Percentiles rank a stretch among this genome's conserved stretches.
Evolutionary conservation across 176 grass and related monocot species (phyloP).

Genomic region (Olyra latifolia): DNA sequence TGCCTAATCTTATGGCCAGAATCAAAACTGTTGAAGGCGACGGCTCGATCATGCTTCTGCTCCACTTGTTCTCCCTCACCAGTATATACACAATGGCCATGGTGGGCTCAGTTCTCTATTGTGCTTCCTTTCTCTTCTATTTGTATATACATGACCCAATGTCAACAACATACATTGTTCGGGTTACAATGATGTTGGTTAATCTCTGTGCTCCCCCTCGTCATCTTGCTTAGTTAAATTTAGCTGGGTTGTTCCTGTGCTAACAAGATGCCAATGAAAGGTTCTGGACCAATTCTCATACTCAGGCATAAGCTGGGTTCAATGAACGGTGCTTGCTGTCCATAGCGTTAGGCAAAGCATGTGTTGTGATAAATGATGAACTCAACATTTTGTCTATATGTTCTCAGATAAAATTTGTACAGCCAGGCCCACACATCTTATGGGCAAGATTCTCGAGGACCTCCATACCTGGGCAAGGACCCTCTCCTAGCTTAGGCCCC

Average conservation of each 20-base stretch:
- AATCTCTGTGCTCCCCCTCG: background rate
- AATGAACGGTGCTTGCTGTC: conserved; percentile 94
- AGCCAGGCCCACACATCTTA: too few relatives aligned
- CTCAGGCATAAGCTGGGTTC: conserved; percentile 62
- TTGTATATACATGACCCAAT: too few relatives aligned
- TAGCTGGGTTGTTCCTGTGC: background rate
- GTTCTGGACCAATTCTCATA: conserved; percentile 92
- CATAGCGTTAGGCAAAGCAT: conserved; percentile 83
- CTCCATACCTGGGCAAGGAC: too few relatives aligned
- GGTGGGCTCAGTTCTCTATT: conserved; percentile 45
- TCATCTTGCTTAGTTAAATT: background rate
- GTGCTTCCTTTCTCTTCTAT: background rate
- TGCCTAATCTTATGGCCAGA: conserved; percentile 77
- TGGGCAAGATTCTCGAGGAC: too few relatives aligned
- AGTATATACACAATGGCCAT: conserved; percentile 94
- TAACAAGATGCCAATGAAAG: conserved; percentile 92
- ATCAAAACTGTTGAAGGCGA: conserved; percentile 91
- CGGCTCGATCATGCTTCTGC: conserved; percentile 78
- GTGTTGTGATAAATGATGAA: conserved; percentile 95
- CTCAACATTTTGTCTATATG: conserved; percentile 95
- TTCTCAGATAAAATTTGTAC: conserved; percentile 73
- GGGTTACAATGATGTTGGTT: background rate
- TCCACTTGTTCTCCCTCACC: conserved; percentile 78
- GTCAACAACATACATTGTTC: too few relatives aligned
- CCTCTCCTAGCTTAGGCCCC: too few relatives aligned